A percentile compares a stretch with the other conserved stretches of the same genome.
Evolutionary conservation across 257 asterid species (phyloP).

Genomic region (Knoxia roxburghii): DNA sequence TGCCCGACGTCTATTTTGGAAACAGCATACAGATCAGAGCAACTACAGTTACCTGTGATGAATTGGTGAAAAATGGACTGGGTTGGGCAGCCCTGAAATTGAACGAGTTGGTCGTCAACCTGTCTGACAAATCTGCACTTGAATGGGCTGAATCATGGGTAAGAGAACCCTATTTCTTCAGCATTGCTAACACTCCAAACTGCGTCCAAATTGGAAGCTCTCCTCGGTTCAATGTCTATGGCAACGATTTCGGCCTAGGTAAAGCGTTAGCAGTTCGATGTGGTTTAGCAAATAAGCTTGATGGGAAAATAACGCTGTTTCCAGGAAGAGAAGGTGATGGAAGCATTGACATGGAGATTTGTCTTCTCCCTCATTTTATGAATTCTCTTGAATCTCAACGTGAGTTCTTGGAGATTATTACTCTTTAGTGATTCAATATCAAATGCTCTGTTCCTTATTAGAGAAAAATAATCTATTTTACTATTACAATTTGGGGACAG

Average conservation of each 20-base stretch:
- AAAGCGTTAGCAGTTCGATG: constrained; percentile 28
- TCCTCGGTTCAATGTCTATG: constrained; percentile 26
- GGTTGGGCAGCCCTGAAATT: constrained; percentile 15
- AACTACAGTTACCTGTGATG: not conserved
- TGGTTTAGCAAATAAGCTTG: constrained; percentile 25
- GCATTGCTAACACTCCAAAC: not conserved
- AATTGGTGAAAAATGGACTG: not conserved
- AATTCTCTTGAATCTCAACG: constrained; percentile 21
- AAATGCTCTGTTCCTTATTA: too few species aligned
- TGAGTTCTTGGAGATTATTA: constrained; percentile 11
- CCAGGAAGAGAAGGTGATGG: constrained; percentile 21
- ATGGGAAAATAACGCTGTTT: constrained; percentile 15
- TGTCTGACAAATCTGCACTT: not conserved
- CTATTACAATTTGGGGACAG: too few species aligned
- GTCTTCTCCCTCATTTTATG: constrained; percentile 22
- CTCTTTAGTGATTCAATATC: too few species aligned
- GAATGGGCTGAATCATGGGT: constrained; percentile 10
- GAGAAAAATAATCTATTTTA: too few species aligned
- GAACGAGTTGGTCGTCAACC: constrained; percentile 8
- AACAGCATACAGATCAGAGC: constrained; percentile 12
- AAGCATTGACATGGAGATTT: constrained; percentile 27
- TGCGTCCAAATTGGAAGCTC: not conserved
- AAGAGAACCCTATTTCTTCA: not conserved
- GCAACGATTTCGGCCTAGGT: constrained; percentile 28
- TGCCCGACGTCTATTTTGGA: constrained; percentile 39